Percentiles rank a stretch among this genome's conserved stretches.
phyloP scores from a whole-genome alignment of 164 flowering plant genomes.

The Tinospora cordifolia region DNA sequence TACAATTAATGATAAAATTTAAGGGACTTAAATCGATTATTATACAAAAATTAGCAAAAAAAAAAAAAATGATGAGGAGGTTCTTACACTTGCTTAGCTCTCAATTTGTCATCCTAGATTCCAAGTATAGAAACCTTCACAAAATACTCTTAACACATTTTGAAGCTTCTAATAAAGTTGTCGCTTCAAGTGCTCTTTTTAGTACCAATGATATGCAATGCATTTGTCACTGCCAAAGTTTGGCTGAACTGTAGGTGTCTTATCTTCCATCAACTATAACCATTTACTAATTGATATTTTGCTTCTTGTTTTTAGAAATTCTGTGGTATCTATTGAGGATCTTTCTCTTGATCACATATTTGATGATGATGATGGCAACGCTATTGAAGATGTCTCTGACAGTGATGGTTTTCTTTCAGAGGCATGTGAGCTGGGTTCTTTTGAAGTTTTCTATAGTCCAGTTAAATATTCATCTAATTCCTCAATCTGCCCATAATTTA shows the following conservation, averaged over 20 bases:
- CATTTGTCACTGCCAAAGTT: neutral
- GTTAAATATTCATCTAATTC: neutral
- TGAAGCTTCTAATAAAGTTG: neutral
- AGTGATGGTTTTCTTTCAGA: constrained; percentile 91
- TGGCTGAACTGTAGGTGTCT: neutral
- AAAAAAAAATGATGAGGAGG: neutral
- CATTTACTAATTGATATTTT: constrained; percentile 6
- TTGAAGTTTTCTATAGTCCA: neutral
- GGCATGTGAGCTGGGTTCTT: constrained; percentile 34
- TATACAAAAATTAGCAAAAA: neutral
- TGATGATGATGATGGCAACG: constrained; percentile 43
- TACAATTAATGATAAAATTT: too few relatives aligned
- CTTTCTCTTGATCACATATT: constrained; percentile 47
- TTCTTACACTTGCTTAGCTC: neutral
- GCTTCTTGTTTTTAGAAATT: constrained; percentile 23
- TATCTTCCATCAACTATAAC: neutral
- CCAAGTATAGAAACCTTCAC: neutral
- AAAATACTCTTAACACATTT: neutral
- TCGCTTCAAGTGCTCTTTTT: neutral
- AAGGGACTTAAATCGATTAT: neutral
- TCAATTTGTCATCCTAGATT: neutral
- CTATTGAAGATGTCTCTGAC: constrained; percentile 49
- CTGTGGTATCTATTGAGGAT: constrained; percentile 31
- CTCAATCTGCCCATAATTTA: constrained; percentile 5
- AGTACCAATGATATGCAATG: neutral